phyloP scores from a whole-genome alignment of 257 asterid species.

The Datura wrightii region DNA sequence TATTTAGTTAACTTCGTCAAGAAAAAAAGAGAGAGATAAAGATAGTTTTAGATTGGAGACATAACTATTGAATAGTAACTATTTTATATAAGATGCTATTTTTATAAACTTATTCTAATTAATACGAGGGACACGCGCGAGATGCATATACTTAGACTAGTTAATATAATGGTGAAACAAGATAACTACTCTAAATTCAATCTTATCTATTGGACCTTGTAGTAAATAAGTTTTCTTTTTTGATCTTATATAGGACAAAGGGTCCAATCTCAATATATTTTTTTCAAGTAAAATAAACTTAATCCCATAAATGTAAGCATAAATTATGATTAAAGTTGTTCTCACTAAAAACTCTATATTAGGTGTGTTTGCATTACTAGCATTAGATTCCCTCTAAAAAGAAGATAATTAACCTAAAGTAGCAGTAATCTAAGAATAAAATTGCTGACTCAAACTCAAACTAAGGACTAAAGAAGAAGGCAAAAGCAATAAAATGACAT shows the following conservation, averaged over 20 bases:
- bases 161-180: not conserved
- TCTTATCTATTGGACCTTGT: not conserved
- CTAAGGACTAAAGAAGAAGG: not conserved
- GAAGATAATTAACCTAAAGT: not conserved
- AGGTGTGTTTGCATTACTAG: not conserved
- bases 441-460: not conserved
- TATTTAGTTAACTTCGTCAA: no score
- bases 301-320: no score
- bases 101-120: no score
- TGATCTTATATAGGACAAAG: not conserved
- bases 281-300: not conserved
- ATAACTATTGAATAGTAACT: no score
- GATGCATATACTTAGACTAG: no score
- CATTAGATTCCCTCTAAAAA: not conserved
- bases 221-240: not conserved
- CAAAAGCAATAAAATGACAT: not conserved
- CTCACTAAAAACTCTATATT: not conserved
- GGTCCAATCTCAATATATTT: not conserved
- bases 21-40: no score
- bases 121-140: no score
- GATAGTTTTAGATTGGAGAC: no score
- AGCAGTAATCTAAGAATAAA: not conserved
- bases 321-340: not conserved
- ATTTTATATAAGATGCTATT: no score
- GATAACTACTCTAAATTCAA: not conserved